These are phyloP conservation scores for Pseudodiploospora longispora DNA, from an alignment of 2,329 filamentous ascomycete genomes.

Conservation along the genomic window DNA sequence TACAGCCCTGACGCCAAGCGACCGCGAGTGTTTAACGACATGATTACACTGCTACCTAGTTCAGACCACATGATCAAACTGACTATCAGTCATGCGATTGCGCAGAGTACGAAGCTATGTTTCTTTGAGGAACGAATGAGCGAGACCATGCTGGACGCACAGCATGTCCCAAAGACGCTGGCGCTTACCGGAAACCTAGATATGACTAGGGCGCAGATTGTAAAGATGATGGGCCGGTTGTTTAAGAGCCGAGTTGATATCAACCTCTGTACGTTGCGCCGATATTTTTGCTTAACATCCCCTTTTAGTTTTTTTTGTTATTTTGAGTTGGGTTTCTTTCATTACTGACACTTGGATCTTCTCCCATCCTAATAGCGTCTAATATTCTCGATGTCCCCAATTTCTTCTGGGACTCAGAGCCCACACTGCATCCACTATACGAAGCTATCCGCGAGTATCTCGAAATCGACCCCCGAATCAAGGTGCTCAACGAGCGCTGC, in stretches of 20 bases:
- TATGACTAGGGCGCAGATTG: slow-evolving; percentile 86
- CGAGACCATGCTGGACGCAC: slow-evolving; percentile 84
- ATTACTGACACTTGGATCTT: slow-evolving; percentile 3
- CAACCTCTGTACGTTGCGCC: slow-evolving; percentile 70
- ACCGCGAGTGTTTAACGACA: slow-evolving; percentile 94
- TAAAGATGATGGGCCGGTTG: slow-evolving; percentile 80
- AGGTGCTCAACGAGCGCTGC: slow-evolving; percentile 94
- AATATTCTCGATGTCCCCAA: slow-evolving; percentile 95
- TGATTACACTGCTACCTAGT: slow-evolving; percentile 90
- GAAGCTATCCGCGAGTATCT: slow-evolving; percentile 92
- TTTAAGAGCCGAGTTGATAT: slow-evolving; percentile 96
- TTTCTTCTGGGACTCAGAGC: slow-evolving; percentile 98
- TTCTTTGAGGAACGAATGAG: slow-evolving; percentile 97
- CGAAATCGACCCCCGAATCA: slow-evolving; percentile 91
- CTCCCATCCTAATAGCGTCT: slow-evolving; percentile 45
- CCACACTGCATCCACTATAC: slow-evolving; percentile 89
- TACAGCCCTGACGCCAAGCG: slow-evolving; percentile 81
- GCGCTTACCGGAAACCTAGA: slow-evolving; percentile 85
- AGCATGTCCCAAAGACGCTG: slow-evolving; percentile 82
- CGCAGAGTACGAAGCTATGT: slow-evolving; percentile 91
- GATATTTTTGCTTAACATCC: neutral
- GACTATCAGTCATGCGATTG: slow-evolving; percentile 93
- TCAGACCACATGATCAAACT: slow-evolving; percentile 98
- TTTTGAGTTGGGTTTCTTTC: neutral
- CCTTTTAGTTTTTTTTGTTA: too few relatives aligned